phyloP scores from a whole-genome alignment of 2,329 filamentous ascomycete species.

The Fusarium pseudonygamai region DNA sequence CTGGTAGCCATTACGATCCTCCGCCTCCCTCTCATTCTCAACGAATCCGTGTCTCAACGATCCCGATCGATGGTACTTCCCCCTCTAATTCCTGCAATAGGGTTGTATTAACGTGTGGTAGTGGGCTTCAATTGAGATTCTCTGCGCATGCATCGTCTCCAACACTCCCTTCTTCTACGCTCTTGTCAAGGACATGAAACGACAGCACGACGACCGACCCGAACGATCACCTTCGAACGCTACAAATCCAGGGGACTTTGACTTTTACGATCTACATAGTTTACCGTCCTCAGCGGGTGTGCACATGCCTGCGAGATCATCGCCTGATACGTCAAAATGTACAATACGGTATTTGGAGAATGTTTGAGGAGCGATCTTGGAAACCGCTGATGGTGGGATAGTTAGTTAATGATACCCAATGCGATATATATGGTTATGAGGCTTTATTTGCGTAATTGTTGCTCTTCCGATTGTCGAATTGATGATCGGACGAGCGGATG shows the following conservation, averaged over 20 bases:
- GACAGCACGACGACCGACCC: slow-evolving; percentile 38
- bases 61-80: slow-evolving; percentile 43
- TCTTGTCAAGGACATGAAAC: slow-evolving; percentile 40
- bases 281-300: slow-evolving; percentile 12
- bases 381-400: background rate
- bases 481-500: background rate
- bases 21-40: slow-evolving; percentile 45
- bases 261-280: slow-evolving; percentile 29
- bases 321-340: slow-evolving; percentile 1
- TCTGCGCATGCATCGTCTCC: slow-evolving; percentile 46
- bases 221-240: slow-evolving; percentile 19
- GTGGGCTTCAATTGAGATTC: slow-evolving; percentile 48
- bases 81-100: no score
- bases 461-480: background rate
- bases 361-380: background rate
- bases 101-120: background rate
- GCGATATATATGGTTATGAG: background rate
- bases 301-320: background rate
- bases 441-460: background rate
- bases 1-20: slow-evolving; percentile 45
- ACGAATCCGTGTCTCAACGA: slow-evolving; percentile 42
- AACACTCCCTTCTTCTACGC: slow-evolving; percentile 47
- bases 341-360: slow-evolving; percentile 4
- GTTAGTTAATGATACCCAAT: slow-evolving; percentile 16
- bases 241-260: slow-evolving; percentile 8